Percentiles rank a stretch among this genome's conserved stretches.
Evolutionary conservation across 163 green algal genomes (phyloP).

Genomic region (Prototheca stagnorum): DNA sequence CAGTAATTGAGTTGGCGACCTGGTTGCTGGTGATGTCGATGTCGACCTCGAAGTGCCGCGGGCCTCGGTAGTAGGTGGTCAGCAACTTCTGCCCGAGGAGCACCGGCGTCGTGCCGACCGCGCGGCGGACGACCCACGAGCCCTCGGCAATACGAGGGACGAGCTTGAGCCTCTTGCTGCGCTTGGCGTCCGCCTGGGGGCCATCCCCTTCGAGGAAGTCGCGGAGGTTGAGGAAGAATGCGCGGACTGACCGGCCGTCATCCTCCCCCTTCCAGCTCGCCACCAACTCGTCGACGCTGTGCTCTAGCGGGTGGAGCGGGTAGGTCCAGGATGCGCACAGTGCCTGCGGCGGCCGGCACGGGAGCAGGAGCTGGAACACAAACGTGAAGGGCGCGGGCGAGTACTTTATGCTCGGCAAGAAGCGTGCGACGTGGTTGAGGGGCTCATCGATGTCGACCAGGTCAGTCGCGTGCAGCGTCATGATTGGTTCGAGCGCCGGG

Average conservation of each 20-base stretch:
- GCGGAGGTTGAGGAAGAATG: neutral
- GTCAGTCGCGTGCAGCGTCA: conserved; percentile 52
- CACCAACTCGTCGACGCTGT: conserved; percentile 9
- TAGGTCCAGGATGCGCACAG: conserved; percentile 38
- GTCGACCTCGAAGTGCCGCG: conserved; percentile 19
- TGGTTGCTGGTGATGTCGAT: conserved; percentile 61
- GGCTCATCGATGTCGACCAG: conserved; percentile 38
- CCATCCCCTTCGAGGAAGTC: conserved; percentile 53
- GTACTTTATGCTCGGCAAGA: conserved; percentile 43
- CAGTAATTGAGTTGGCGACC: conserved; percentile 45
- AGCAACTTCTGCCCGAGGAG: conserved; percentile 73
- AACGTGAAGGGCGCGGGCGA: conserved; percentile 57
- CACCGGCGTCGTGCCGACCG: conserved; percentile 71
- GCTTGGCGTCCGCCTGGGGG: conserved; percentile 21
- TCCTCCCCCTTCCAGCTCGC: conserved; percentile 6
- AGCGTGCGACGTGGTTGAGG: conserved; percentile 50
- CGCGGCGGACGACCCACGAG: conserved; percentile 68
- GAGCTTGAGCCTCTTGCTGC: conserved; percentile 75
- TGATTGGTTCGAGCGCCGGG: conserved; percentile 36
- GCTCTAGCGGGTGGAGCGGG: conserved; percentile 8
- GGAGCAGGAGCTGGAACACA: conserved; percentile 77
- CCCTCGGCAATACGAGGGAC: conserved; percentile 70
- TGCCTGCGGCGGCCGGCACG: conserved; percentile 26
- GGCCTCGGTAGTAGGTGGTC: conserved; percentile 23
- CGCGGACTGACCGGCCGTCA: neutral